Evolutionary conservation across 192 early-diverging fungal genomes (phyloP).

Genomic region (Powellomyces hirtus): DNA sequence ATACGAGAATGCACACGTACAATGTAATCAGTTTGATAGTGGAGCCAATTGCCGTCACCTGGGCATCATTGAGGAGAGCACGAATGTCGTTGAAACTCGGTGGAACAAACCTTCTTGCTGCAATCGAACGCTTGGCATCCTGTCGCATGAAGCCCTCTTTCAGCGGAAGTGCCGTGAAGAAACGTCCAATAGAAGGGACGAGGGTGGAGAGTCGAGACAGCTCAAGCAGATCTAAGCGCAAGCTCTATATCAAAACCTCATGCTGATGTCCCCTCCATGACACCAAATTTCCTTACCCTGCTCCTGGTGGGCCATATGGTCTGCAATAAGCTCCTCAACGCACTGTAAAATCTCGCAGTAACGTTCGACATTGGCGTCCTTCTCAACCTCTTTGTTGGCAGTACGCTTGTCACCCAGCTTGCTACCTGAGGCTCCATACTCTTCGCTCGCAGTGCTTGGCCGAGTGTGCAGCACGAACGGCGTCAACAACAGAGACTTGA

Average conservation of each 20-base stretch:
- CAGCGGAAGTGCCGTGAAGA: conserved; percentile 83
- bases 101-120: conserved; percentile 77
- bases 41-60: conserved; percentile 73
- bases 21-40: conserved; percentile 80
- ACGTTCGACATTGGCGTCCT: conserved; percentile 54
- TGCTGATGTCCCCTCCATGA: not conserved
- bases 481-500: conserved; percentile 82
- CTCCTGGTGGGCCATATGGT: conserved; percentile 52
- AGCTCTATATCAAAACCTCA: not conserved
- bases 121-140: conserved; percentile 67
- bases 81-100: conserved; percentile 93
- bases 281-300: conserved; percentile 28
- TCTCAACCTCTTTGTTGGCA: conserved; percentile 30
- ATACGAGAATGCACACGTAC: conserved; percentile 32
- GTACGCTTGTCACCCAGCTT: not conserved
- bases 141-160: conserved; percentile 66
- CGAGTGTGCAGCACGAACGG: conserved; percentile 81
- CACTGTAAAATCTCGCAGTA: conserved; percentile 77
- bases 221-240: conserved; percentile 47
- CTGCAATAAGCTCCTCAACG: conserved; percentile 78
- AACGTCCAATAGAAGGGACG: conserved; percentile 77
- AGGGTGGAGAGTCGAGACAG: conserved; percentile 75
- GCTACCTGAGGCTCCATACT: conserved; percentile 5
- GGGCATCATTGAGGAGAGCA: conserved; percentile 86
- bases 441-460: not conserved